Base-by-base conservation (phyloP, 1,139 yeast species). In the Kazachstania sp. region DNA sequence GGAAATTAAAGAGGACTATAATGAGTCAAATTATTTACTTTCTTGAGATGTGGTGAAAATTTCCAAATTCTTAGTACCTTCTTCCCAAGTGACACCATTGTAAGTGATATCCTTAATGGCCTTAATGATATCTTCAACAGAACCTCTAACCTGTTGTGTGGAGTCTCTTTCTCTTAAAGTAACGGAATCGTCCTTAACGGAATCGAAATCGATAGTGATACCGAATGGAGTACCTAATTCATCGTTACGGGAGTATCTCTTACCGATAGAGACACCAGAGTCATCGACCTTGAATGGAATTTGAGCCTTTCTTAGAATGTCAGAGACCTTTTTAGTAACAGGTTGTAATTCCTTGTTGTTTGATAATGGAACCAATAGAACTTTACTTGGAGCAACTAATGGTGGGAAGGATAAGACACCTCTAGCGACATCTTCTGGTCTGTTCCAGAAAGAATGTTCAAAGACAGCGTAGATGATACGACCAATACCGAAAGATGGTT, bases 201-300 rank as follows among this genome's bases (percentile, higher is more conserved):
- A 83, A 56, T 94, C 97, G 69, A 94, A 94, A 71, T 94, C 99
- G 60, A 94, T 85, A 56, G 99, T 94, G 68, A 94, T 80, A 70
- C 99, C 99, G 65, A 92, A 94, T 59, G 99, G 98, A 50, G 98
- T 94, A 70, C 99, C 99, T 68, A 94, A 79, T 73, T 94, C 99
- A 70, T 94, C 99, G 69, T 94, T 94, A 75, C 99, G 86, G 53
- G 98, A 90, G 64, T 94, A 94, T 73, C 99, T 85, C 75, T 90
- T 87, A 73, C 99, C 99, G 61, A 94, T 92, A 30, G 97, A 87
- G 35, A 96, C 97, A 62, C 95, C 85, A 16, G 97, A 88, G 68
- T 94, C 98, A 68, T 94, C 99, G 50, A 90, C 83, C 77, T 90
- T 92, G 76, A 90, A 87, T 56, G 97, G 94, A 60, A 94, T 81